A percentile compares a stretch with the other conserved stretches of the same genome.
phyloP scores from a whole-genome alignment of 495 filamentous ascomycete species.

The Lindgomyces ingoldianus region DNA sequence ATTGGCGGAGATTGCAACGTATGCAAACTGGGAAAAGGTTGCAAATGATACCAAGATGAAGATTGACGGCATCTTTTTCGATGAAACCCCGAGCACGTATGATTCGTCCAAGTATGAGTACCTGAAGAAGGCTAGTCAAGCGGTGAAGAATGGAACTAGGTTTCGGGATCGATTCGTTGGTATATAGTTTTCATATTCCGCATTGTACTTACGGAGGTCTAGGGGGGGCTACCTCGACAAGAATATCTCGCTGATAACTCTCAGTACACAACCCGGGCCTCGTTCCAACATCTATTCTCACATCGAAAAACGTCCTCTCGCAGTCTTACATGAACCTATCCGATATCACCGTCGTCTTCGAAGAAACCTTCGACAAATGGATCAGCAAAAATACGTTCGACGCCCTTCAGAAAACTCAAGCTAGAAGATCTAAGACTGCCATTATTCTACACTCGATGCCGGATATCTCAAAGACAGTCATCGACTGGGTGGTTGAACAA shows the following conservation, averaged over 20 bases:
- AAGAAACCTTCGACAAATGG: conserved; percentile 27
- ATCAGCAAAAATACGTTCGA: conserved; percentile 7
- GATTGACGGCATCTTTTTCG: conserved; percentile 36
- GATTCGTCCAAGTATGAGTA: conserved; percentile 37
- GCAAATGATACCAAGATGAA: conserved; percentile 24
- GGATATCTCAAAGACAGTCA: conserved; percentile 7
- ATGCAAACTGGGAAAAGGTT: conserved; percentile 22
- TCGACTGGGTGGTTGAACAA: conserved; percentile 29
- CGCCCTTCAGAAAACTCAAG: conserved; percentile 3
- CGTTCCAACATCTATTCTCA: conserved; percentile 4
- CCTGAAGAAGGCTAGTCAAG: conserved; percentile 38
- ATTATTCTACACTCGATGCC: conserved; percentile 28
- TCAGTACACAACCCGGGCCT: conserved; percentile 33
- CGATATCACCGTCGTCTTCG: conserved; percentile 33
- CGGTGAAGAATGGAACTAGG: conserved; percentile 36
- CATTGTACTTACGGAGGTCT: neutral
- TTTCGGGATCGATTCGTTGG: conserved; percentile 28
- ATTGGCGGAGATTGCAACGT: conserved; percentile 25
- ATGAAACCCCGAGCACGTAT: conserved; percentile 39
- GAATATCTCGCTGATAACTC: neutral
- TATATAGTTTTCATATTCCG: neutral
- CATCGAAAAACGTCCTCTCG: neutral
- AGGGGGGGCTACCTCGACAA: no score
- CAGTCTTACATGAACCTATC: conserved; percentile 30
- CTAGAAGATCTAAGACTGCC: conserved; percentile 12